Evolutionary conservation across 2,329 filamentous ascomycete genomes (phyloP).

Genomic region (Pseudogymnoascus sp.): DNA sequence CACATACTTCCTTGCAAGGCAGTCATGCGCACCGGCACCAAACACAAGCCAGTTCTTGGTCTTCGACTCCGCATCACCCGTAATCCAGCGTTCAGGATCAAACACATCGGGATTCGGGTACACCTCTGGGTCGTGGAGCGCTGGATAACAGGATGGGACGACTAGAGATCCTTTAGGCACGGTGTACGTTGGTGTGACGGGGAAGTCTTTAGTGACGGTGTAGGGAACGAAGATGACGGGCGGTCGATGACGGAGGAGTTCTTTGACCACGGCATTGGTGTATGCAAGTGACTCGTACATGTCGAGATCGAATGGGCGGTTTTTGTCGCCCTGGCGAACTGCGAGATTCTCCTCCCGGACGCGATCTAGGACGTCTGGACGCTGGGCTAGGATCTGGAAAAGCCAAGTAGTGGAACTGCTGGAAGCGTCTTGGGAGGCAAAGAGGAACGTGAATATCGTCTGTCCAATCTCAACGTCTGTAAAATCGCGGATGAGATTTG

Average conservation of each 20-base stretch:
- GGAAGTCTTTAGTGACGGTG: constrained; percentile 39
- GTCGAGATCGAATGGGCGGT: constrained; percentile 34
- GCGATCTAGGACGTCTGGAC: constrained; percentile 40
- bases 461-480: constrained; percentile 41
- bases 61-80: constrained; percentile 42
- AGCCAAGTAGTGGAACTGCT: constrained; percentile 47
- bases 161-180: constrained; percentile 43
- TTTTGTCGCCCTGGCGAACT: constrained; percentile 36
- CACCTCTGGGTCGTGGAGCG: constrained; percentile 41
- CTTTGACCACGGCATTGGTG: constrained; percentile 46
- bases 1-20: constrained; percentile 42
- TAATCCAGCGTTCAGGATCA: constrained; percentile 45
- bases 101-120: constrained; percentile 42
- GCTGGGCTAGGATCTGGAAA: constrained; percentile 44
- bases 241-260: constrained; percentile 43
- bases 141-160: constrained; percentile 44
- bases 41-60: constrained; percentile 49
- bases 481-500: constrained; percentile 43
- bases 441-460: constrained; percentile 46
- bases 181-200: constrained; percentile 40
- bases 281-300: constrained; percentile 44
- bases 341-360: constrained; percentile 41
- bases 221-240: constrained; percentile 50
- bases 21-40: constrained; percentile 43
- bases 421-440: constrained; percentile 46